Base-by-base conservation (phyloP, 805 yeast species). In the Candida jianshihensis region DNA sequence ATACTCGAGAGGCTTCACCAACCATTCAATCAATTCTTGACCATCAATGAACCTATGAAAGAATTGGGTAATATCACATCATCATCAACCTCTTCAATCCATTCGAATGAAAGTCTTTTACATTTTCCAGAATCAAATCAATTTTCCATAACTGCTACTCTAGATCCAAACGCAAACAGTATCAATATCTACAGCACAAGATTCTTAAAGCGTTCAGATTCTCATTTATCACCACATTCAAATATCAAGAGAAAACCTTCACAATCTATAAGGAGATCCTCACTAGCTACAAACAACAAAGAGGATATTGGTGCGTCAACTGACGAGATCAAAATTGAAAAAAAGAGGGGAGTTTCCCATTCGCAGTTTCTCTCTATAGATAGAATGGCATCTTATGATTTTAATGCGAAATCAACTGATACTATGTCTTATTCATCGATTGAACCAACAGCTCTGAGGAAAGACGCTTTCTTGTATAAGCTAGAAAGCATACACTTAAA, bases 31-130 rank as follows among this genome's bases (percentile, higher is more conserved):
- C 24, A 40, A 9, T 81, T 84, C 46, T 64, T 86, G 36, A 77
- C 94, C 0, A 53, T 87, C 40, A 68, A 78, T 1, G 94, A 85
- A 52, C 90, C 95, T 1, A 60, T 81, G 41, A 73, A 75, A 2
- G 92, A 85, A 4, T 68, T 84, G 38, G 87, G 95, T 3, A 62
- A 75, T 5, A 71, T 87, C 5, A 75, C 78, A 1, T 77, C 90
- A 0, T 75, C 87, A 0, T 76, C 88, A 2, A 78, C 82, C 0
- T 72, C 86, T 1, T 71, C 76, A 3, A 72, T 84, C 20, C 68
- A 83, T 0, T 56, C 73, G 2, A 60, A 64, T 33, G 92, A 83
- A 49, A 70, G 67, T 35, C 53, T 83, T 21, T 50, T 80, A 19
- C 57, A 64, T 26, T 80, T 78, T 48, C 88, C 87, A 0, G 39